Percentiles rank a stretch among this genome's conserved stretches.
Evolutionary conservation across 2,329 filamentous ascomycete genomes (phyloP).

Genomic region (Aspergillus neoniger): DNA sequence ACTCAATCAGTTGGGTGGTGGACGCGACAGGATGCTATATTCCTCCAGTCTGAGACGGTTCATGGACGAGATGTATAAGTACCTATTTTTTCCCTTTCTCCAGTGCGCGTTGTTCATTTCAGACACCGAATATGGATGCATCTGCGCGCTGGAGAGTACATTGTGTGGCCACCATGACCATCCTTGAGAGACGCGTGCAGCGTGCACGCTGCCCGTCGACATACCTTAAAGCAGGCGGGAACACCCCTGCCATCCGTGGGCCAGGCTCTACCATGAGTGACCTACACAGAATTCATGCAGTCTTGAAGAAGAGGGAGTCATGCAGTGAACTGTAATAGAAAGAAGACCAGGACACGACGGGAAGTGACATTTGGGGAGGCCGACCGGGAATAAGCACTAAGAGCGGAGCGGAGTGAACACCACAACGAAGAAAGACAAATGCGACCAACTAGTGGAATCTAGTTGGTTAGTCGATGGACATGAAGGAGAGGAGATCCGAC

Average conservation of each 20-base stretch:
- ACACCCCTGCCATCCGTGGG: neutral
- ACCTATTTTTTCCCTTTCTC: neutral
- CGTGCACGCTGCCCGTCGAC: neutral
- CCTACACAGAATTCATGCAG: neutral
- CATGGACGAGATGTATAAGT: neutral
- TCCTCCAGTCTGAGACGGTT: constrained; percentile 16
- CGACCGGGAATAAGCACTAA: neutral
- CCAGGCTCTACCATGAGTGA: neutral
- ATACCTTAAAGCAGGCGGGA: neutral
- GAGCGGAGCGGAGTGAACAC: neutral
- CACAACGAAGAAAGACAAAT: too few species aligned
- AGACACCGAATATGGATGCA: too few species aligned
- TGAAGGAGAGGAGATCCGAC: too few species aligned
- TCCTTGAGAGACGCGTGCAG: neutral
- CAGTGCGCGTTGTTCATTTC: neutral
- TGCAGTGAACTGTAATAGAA: neutral
- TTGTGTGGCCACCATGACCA: neutral
- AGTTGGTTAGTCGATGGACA: too few species aligned
- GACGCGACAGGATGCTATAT: constrained; percentile 37
- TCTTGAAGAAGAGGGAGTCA: neutral
- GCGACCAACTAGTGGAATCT: too few species aligned
- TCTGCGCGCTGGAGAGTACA: too few species aligned
- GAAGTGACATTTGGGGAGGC: neutral
- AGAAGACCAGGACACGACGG: too few species aligned
- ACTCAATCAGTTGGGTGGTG: constrained; percentile 35